These are phyloP conservation scores for Aureobasidium sp. DNA, from an alignment of 2,329 filamentous ascomycete species.

Conservation along the genomic window DNA sequence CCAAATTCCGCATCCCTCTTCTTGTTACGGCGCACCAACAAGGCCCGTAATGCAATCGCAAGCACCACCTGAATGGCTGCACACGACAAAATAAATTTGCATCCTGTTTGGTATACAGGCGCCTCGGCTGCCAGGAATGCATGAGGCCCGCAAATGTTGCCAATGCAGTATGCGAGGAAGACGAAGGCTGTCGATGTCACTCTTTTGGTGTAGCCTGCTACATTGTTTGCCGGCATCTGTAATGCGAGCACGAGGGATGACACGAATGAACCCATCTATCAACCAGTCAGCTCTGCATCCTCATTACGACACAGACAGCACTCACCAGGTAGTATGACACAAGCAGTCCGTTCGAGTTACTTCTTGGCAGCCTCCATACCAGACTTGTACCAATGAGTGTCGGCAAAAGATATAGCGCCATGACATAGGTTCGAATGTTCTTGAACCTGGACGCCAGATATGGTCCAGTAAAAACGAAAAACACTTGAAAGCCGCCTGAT, in stretches of 20 bases:
- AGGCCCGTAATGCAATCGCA: conserved; percentile 30
- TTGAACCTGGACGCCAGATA: conserved; percentile 46
- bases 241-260: conserved; percentile 48
- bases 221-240: conserved; percentile 45
- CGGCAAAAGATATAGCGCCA: conserved; percentile 46
- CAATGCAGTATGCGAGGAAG: conserved; percentile 39
- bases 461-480: conserved; percentile 49
- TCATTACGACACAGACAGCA: background rate
- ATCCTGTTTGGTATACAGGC: conserved; percentile 47
- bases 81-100: conserved; percentile 45
- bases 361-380: conserved; percentile 44
- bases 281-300: background rate
- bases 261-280: conserved; percentile 38
- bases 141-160: conserved; percentile 44
- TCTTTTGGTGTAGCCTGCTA: conserved; percentile 45
- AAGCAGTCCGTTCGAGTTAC: conserved; percentile 42
- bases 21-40: conserved; percentile 36
- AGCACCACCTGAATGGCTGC: conserved; percentile 37
- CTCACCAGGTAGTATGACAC: conserved; percentile 46
- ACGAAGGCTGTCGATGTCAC: conserved; percentile 42
- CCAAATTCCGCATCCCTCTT: conserved; percentile 31
- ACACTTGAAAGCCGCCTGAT: conserved; percentile 46
- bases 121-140: conserved; percentile 41
- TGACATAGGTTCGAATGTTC: conserved; percentile 47
- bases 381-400: conserved; percentile 45